Evolutionary conservation across 108 stramenopile species (phyloP).

Genomic region (Skeletonema marinoi): DNA sequence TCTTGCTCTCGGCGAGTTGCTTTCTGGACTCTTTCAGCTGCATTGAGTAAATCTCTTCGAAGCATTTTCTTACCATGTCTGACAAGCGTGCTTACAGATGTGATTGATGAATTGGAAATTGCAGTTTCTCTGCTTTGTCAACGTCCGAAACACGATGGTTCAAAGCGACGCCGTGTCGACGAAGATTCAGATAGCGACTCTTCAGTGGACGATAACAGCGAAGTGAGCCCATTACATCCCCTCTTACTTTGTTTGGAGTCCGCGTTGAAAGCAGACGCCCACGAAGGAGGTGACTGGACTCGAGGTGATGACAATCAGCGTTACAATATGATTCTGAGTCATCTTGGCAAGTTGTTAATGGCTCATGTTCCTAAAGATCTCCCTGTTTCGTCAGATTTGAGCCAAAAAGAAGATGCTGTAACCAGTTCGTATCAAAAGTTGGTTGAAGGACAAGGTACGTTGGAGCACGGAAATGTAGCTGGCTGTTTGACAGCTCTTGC

Average conservation of each 20-base stretch:
- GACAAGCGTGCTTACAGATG: conserved; percentile 68
- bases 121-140: conserved; percentile 45
- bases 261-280: conserved; percentile 82
- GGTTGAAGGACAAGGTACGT: conserved; percentile 59
- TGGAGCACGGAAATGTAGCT: conserved; percentile 70
- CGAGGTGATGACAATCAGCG: conserved; percentile 75
- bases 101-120: conserved; percentile 70
- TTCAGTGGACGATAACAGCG: conserved; percentile 13
- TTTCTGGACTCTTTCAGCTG: conserved; percentile 80
- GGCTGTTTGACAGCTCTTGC: conserved; percentile 80
- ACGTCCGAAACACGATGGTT: conserved; percentile 29
- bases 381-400: conserved; percentile 31
- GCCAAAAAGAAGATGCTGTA: conserved; percentile 1
- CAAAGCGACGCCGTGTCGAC: conserved; percentile 44
- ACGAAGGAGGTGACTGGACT: conserved; percentile 86
- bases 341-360: conserved; percentile 72
- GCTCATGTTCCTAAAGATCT: conserved; percentile 55
- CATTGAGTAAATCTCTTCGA: conserved; percentile 59
- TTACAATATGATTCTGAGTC: conserved; percentile 66
- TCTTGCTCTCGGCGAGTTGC: conserved; percentile 41
- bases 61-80: conserved; percentile 86
- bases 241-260: conserved; percentile 73
- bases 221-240: conserved; percentile 51
- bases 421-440: conserved; percentile 56
- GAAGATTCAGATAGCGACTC: conserved; percentile 1